These are phyloP conservation scores for Avena insularis DNA, from an alignment of 176 grass and related monocot genomes.

Conservation along the genomic window DNA sequence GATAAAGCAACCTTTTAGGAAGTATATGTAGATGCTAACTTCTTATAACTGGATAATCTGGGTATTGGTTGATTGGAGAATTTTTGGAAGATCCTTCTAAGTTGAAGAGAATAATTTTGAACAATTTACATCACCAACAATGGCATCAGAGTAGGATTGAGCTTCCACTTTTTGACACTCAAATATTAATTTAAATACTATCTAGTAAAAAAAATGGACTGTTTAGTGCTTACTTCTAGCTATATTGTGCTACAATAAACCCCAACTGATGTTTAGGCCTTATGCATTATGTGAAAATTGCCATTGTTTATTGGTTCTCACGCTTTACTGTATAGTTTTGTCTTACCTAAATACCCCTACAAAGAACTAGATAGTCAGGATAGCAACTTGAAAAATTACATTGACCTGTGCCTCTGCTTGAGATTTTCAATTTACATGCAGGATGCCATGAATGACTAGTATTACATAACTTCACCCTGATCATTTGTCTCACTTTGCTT, in stretches of 20 bases:
- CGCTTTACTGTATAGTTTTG: background rate
- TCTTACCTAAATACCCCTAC: conserved; percentile 3
- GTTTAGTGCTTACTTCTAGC: background rate
- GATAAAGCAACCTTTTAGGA: background rate
- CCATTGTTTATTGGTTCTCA: background rate
- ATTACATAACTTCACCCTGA: background rate
- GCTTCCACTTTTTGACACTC: background rate
- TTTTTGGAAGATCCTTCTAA: background rate
- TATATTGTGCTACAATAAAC: background rate
- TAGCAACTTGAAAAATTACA: background rate
- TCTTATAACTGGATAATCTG: conserved; percentile 12
- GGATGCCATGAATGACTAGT: conserved; percentile 7
- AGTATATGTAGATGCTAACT: background rate
- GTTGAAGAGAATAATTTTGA: background rate
- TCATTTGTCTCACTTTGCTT: conserved; percentile 20
- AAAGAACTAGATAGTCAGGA: background rate
- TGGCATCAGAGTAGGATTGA: background rate
- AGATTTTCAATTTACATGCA: conserved; percentile 6
- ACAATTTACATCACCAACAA: background rate
- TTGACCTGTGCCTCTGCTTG: conserved; percentile 11
- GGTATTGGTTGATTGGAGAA: conserved; percentile 19
- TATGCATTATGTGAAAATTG: background rate
- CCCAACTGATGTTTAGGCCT: background rate
- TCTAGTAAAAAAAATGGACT: background rate
- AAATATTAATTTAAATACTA: background rate